Evolutionary conservation across 805 yeast species (phyloP).

Genomic region (Citeromyces nyonsensis): DNA sequence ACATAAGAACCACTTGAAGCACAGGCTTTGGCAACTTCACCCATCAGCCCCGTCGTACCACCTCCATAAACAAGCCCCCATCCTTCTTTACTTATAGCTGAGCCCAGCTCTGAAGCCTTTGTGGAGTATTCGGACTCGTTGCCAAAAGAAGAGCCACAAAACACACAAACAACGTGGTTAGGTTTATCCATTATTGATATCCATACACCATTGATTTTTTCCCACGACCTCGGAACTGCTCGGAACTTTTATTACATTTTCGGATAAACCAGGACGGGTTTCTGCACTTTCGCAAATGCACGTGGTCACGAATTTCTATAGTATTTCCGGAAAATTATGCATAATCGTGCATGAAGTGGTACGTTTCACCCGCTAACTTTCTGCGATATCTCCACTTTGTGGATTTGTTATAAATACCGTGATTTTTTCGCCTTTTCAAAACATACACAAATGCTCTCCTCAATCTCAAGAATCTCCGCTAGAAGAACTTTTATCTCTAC

Average conservation of each 20-base stretch:
- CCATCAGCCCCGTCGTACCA: conserved; percentile 79
- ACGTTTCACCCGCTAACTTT: no score
- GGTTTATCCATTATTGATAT: conserved; percentile 5
- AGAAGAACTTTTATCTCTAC: no score
- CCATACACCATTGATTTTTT: neutral
- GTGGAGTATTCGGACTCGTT: conserved; percentile 28
- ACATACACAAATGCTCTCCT: no score
- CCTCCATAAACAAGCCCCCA: conserved; percentile 86
- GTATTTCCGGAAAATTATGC: no score
- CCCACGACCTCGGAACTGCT: no score
- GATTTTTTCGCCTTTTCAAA: no score
- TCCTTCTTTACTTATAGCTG: conserved; percentile 32
- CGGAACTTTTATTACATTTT: neutral
- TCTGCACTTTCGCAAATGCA: no score
- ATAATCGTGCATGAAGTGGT: no score
- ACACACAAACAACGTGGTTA: conserved; percentile 53
- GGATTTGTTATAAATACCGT: no score
- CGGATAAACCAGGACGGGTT: neutral
- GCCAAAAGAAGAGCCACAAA: conserved; percentile 78
- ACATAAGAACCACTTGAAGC: conserved; percentile 49
- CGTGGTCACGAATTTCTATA: no score
- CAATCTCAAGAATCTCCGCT: no score
- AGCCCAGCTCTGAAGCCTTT: conserved; percentile 47
- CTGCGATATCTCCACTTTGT: no score
- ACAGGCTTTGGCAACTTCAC: conserved; percentile 52